These are phyloP conservation scores for Pulveroboletus sp. DNA, from an alignment of 768 basidiomycete species.

Conservation along the genomic window DNA sequence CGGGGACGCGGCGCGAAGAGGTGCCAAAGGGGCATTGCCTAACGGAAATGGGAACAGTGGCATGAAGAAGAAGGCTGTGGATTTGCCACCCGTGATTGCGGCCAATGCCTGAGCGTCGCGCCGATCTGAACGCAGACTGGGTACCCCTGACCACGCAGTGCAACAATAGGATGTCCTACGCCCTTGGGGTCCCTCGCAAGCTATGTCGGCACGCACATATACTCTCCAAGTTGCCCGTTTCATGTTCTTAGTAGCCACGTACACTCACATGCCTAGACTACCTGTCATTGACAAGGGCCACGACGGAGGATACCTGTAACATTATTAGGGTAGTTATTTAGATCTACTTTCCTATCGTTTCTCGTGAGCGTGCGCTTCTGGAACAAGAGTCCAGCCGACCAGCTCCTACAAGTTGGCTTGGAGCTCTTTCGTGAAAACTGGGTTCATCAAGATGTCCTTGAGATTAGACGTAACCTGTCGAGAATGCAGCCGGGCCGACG, in stretches of 20 bases:
- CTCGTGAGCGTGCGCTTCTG: too few species aligned
- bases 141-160: too few species aligned
- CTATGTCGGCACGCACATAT: background rate
- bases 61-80: conserved; percentile 25
- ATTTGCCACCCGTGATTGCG: conserved; percentile 33
- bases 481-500: too few species aligned
- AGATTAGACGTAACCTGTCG: background rate
- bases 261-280: conserved; percentile 15
- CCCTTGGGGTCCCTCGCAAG: background rate
- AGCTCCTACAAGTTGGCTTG: too few species aligned
- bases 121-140: background rate
- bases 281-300: background rate
- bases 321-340: conserved; percentile 28
- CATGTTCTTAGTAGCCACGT: background rate
- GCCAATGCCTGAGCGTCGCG: conserved; percentile 28
- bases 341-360: background rate
- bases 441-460: too few species aligned
- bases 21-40: conserved; percentile 6
- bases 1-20: conserved; percentile 8
- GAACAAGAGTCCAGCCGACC: too few species aligned
- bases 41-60: conserved; percentile 11
- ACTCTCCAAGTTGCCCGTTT: background rate
- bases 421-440: too few species aligned
- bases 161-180: background rate
- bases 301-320: conserved; percentile 33